These are phyloP conservation scores for Populus pruinosa DNA, from an alignment of 345 rosid species.

Conservation along the genomic window DNA sequence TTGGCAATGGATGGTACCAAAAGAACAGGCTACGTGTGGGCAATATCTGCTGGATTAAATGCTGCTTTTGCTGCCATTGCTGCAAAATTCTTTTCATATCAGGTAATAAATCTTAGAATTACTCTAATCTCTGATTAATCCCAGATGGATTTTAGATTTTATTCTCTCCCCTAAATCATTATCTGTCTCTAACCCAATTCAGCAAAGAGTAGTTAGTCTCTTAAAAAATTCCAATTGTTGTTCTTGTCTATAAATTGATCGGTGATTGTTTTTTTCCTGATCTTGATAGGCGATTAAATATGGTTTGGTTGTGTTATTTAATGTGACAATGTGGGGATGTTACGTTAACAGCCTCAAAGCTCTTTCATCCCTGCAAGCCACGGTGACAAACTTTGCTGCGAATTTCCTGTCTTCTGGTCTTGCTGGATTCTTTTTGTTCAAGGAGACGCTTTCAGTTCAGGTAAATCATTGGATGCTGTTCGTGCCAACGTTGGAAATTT, in stretches of 20 bases:
- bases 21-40: constrained; percentile 63
- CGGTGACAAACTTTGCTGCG: constrained; percentile 75
- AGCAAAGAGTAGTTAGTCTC: no score
- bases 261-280: not conserved
- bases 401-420: constrained; percentile 82
- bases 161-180: not conserved
- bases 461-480: constrained; percentile 28
- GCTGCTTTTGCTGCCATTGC: constrained; percentile 79
- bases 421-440: constrained; percentile 72
- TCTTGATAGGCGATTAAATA: constrained; percentile 49
- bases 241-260: not conserved
- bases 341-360: constrained; percentile 83
- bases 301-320: constrained; percentile 58
- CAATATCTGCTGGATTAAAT: constrained; percentile 60
- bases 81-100: constrained; percentile 61
- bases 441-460: constrained; percentile 51
- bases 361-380: constrained; percentile 88
- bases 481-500: not conserved
- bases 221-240: no score
- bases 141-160: not conserved
- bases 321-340: constrained; percentile 89
- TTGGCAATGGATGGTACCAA: constrained; percentile 24
- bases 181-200: not conserved
- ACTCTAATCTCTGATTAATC: not conserved
- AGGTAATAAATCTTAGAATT: constrained; percentile 20